Evolutionary conservation across 106 monocot species (phyloP).

Genomic region (Vanilla planifolia): DNA sequence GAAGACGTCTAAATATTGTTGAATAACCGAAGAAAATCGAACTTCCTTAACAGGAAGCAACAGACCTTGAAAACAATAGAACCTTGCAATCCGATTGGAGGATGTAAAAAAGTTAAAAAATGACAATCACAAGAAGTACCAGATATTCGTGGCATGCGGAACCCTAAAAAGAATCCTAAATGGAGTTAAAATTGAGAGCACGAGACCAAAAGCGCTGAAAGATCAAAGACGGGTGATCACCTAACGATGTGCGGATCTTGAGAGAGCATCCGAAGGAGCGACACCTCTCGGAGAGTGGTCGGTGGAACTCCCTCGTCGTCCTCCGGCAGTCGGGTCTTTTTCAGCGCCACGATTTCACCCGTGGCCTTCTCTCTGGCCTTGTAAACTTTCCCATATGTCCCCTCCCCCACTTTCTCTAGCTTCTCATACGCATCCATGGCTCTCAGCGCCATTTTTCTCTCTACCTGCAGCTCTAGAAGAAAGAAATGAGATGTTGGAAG

Average conservation of each 20-base stretch:
- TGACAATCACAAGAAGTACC: no score
- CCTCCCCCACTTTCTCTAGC: conserved; percentile 96
- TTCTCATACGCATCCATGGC: conserved; percentile 94
- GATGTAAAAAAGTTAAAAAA: no score
- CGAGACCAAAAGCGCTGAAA: conserved; percentile 7
- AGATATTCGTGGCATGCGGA: no score
- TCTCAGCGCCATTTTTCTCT: conserved; percentile 13
- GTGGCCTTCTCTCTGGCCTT: conserved; percentile 67
- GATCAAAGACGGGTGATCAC: conserved; percentile 16
- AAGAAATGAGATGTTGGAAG: no score
- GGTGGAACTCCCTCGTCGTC: conserved; percentile 96
- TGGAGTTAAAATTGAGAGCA: not conserved
- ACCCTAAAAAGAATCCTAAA: not conserved
- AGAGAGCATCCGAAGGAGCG: conserved; percentile 93
- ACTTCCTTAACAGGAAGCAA: no score
- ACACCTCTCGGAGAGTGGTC: conserved; percentile 90
- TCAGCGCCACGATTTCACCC: conserved; percentile 77
- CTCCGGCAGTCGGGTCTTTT: conserved; percentile 84
- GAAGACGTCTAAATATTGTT: not conserved
- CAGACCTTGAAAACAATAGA: no score
- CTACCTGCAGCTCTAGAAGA: no score
- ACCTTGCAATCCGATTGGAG: no score
- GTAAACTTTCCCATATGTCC: conserved; percentile 97
- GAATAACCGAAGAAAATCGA: no score
- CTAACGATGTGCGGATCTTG: conserved; percentile 82